Evolutionary conservation across 306 rosid species (phyloP).

Genomic region (Cajanus cajan): DNA sequence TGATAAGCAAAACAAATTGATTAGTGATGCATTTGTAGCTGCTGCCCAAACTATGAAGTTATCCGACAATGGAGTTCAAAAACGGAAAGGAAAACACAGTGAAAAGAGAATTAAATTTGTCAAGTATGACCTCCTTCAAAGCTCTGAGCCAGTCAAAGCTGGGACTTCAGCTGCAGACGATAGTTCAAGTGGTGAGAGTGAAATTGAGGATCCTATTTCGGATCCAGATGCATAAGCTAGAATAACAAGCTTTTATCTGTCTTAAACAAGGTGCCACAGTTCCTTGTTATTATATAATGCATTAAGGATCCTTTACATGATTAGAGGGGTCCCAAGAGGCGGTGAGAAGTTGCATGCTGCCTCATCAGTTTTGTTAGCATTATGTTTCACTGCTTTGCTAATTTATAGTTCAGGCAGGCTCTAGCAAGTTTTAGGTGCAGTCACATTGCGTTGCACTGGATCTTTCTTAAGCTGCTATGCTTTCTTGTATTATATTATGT

Average conservation of each 20-base stretch:
- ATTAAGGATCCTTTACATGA: not conserved
- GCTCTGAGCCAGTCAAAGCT: conserved; percentile 21
- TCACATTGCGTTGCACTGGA: not conserved
- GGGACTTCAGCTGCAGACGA: conserved; percentile 37
- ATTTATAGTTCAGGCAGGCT: not conserved
- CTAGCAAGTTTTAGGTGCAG: not conserved
- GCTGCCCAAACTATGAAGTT: conserved; percentile 59
- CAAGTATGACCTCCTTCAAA: conserved; percentile 45
- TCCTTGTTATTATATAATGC: not conserved
- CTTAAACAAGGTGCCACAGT: not conserved
- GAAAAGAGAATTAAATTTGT: conserved; percentile 51
- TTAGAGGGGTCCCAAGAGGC: not conserved
- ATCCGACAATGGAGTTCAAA: conserved; percentile 36
- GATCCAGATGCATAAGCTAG: conserved; percentile 48
- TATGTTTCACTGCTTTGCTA: not conserved
- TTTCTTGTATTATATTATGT: not conserved
- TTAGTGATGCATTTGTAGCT: conserved; percentile 49
- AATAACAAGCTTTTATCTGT: not conserved
- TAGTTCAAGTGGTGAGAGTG: conserved; percentile 50
- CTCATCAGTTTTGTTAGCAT: conserved; percentile 32
- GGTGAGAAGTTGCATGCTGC: conserved; percentile 7
- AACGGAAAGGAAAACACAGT: conserved; percentile 46
- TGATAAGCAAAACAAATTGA: conserved; percentile 36
- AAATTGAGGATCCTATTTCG: conserved; percentile 58
- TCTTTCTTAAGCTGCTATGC: not conserved